These are phyloP conservation scores for Bauhinia variegata DNA, from an alignment of 306 rosid genomes.

Conservation along the genomic window DNA sequence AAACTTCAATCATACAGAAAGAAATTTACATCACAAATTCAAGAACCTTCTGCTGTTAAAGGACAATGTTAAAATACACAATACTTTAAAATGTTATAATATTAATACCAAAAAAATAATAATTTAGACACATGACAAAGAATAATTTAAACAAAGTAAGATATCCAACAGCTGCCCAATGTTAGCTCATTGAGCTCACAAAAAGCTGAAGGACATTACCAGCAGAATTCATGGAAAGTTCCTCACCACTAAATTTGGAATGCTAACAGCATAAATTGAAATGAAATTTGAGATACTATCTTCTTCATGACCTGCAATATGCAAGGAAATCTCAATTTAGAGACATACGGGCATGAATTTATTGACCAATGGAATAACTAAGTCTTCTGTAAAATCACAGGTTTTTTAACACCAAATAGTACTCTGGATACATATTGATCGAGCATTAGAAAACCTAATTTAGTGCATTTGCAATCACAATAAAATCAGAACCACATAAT, in stretches of 20 bases:
- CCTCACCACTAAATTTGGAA: slow-evolving; percentile 85
- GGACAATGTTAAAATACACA: neutral
- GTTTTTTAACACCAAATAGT: neutral
- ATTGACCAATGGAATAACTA: slow-evolving; percentile 22
- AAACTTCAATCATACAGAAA: slow-evolving; percentile 15
- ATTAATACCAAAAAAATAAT: neutral
- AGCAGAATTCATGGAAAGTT: slow-evolving; percentile 53
- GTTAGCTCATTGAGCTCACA: slow-evolving; percentile 20
- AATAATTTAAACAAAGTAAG: slow-evolving; percentile 40
- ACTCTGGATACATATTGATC: slow-evolving; percentile 2
- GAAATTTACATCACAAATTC: slow-evolving; percentile 21
- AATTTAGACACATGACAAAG: slow-evolving; percentile 12
- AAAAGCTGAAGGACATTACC: slow-evolving; percentile 43
- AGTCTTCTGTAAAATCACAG: slow-evolving; percentile 22
- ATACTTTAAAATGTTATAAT: neutral
- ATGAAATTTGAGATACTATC: slow-evolving; percentile 63
- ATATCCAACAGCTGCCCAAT: slow-evolving; percentile 45
- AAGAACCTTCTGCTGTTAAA: neutral
- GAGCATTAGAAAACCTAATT: slow-evolving; percentile 11
- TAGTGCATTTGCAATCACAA: slow-evolving; percentile 11
- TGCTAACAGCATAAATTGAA: slow-evolving; percentile 61
- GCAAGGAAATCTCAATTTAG: slow-evolving; percentile 32
- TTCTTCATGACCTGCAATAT: slow-evolving; percentile 67
- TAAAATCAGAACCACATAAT: neutral
- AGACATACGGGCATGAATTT: slow-evolving; percentile 18